Evolutionary conservation across 2,329 filamentous ascomycete genomes (phyloP), one percentile per base, ranked within the genome.

Genomic region (Nakataea oryzae): DNA sequence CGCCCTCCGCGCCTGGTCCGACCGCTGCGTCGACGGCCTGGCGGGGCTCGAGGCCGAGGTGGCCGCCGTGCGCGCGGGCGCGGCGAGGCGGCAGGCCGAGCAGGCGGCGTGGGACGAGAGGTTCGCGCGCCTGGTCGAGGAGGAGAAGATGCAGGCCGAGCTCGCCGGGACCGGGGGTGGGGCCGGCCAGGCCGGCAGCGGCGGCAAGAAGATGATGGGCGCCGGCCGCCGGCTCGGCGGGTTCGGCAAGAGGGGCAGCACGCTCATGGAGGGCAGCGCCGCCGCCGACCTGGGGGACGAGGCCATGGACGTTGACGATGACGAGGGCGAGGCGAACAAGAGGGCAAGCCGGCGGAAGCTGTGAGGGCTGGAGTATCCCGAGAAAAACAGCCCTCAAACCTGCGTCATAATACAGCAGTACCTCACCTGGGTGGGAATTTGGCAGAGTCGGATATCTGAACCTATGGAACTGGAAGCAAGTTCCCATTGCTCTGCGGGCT

Each of bases 31-130:
- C 7, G 76, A 79, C 3, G 90, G 91, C 1, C 84, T 97, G 2
- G 76, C 75, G 0, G 88, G 89, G 32, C 83, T 99, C 3, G 91
- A 96, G 66, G 77, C 78, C 1, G 88, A 96, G 72, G 89, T 96
- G 24, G 79, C 79, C 17, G 78, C 74, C 34, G 86, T 97, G 64
- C 86, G 84, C 66, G 73, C 74, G 1, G 77, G 79, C 1, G 88
- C 89, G 1, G 74, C 78, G 30, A 73, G 75, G 58, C 79, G 85
- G 21, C 80, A 82, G 54, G 76, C 72, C 13, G 80, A 82, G 58
- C 78, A 81, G 59, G 72, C 75, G 8, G 76, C 73, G 5, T 78
- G 81, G 62, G 76, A 81, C 0, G 73, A 74, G 8, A 75, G 79
- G 55, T 71, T 86, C 11, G 78, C 83, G 55, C 72, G 73, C 50